Evolutionary conservation across 169 alveolate genomes (phyloP), one percentile per base, ranked within the genome.

Genomic region (Eimeria brunetti): DNA sequence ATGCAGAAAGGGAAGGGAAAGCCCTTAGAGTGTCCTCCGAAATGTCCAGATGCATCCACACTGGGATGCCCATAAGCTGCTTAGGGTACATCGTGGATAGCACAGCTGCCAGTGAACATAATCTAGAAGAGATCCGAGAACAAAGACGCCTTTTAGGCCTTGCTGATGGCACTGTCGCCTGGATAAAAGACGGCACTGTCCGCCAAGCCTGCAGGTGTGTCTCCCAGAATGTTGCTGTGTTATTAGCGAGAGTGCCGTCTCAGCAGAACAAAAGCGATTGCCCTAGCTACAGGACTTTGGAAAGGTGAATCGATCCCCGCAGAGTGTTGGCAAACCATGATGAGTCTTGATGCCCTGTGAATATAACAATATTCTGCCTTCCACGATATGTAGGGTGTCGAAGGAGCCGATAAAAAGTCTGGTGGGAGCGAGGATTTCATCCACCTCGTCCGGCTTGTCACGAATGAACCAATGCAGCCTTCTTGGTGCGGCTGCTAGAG

Each of bases 1-100:
- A 33, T 20, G 78, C 73, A 49, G 71, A 86, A 27, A 41, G n/a
- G 30, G 22, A 36, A 8, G 75, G 75, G 38, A 58, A 62, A 49
- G 22, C 30, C 16, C 36, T 60, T 12, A 58, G 62, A 36, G 92
- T 86, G 78, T 86, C 83, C 12, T 22, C 64, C 8, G 36, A 46
- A 51, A n/a, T 86, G 30, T 36, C 36, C 16, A 46, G 30, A 1
- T 62, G 81, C 36, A n/a, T 41, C 67, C 51, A 38, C 41, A 49
- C 73, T n/a, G 81, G 73, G 64, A 16, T 38, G 44, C 60, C 83
- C 64, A 60, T 86, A 33, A 86, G 92, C 92, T 86, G 92, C 92
- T 8, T 86, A 60, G 92, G 92, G 5, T 49, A 18, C 41, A 41
- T 44, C 27, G 3, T 22, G 81, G 92, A 86, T 11, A 8, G 51